A percentile compares a stretch with the other conserved stretches of the same genome.
Conservation (phyloP, 768 basidiomycete genomes). For the Tricholoma bakamatsutake region DNA sequence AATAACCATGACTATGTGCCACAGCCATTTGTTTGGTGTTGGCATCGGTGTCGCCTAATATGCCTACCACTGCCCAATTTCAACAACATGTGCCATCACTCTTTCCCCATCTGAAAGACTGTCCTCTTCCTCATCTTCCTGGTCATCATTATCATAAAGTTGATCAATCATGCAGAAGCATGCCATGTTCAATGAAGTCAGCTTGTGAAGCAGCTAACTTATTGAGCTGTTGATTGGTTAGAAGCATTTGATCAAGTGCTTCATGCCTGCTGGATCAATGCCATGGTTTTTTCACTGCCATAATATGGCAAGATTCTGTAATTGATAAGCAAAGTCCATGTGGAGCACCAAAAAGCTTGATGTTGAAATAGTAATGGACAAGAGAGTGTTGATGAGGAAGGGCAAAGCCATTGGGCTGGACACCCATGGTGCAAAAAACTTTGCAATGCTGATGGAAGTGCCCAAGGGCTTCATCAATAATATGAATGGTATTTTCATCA, state of each 20-base stretch:
- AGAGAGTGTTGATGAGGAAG: background rate
- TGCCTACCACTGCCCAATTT: no score
- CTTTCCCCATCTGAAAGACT: no score
- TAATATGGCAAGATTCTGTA: background rate
- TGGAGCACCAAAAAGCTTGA: background rate
- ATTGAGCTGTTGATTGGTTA: no score
- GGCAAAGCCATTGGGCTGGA: background rate
- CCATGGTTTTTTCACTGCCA: background rate
- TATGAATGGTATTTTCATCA: background rate
- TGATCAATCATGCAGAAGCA: no score
- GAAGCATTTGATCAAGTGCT: background rate
- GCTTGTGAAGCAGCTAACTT: background rate
- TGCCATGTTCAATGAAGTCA: background rate
- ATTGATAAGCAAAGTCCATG: background rate
- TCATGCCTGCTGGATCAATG: background rate
- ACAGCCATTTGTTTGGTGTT: no score
- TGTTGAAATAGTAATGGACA: background rate
- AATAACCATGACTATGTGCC: no score
- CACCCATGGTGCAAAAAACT: background rate
- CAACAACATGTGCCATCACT: no score
- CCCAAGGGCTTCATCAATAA: background rate
- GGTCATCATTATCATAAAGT: background rate
- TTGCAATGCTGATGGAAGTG: background rate
- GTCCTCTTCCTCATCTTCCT: no score
- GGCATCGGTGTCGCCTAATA: no score